Percentiles rank a stretch among this genome's conserved stretches.
These are phyloP conservation scores for Cladorrhinum samala DNA, from an alignment of 495 filamentous ascomycete genomes.

Conservation along the genomic window DNA sequence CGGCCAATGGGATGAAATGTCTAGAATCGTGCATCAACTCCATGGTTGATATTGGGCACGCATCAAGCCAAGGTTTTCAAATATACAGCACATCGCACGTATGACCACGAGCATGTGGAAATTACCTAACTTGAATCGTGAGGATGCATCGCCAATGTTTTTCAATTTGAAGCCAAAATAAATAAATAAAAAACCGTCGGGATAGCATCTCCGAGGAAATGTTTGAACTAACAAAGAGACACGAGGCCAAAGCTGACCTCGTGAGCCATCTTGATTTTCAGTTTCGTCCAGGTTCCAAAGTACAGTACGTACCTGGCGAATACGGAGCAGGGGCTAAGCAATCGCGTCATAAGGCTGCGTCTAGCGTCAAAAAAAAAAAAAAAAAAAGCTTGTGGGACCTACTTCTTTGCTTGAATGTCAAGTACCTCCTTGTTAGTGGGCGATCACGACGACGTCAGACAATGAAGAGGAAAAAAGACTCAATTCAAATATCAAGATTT, in stretches of 20 bases:
- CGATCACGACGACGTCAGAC: too few species aligned
- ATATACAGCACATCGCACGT: not conserved
- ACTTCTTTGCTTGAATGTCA: not conserved
- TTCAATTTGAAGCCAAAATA: not conserved
- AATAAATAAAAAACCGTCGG: too few species aligned
- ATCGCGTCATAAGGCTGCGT: constrained; percentile 6
- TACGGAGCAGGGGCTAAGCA: not conserved
- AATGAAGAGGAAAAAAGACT: too few species aligned
- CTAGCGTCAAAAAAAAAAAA: not conserved
- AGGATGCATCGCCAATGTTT: constrained; percentile 4
- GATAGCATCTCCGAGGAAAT: constrained; percentile 13
- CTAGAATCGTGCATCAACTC: not conserved
- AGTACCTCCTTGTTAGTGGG: too few species aligned
- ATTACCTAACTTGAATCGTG: constrained; percentile 1
- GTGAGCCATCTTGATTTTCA: not conserved
- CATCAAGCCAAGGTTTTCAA: not conserved
- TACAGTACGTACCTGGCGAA: not conserved
- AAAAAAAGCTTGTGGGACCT: not conserved
- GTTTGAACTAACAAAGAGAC: not conserved
- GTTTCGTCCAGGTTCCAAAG: too few species aligned
- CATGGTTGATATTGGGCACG: not conserved
- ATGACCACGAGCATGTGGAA: not conserved
- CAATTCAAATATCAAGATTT: too few species aligned
- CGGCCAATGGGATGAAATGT: not conserved
- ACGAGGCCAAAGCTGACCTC: not conserved